These are phyloP conservation scores for Trichosporon ovoides DNA, from an alignment of 1,284 basidiomycete genomes.

Conservation along the genomic window DNA sequence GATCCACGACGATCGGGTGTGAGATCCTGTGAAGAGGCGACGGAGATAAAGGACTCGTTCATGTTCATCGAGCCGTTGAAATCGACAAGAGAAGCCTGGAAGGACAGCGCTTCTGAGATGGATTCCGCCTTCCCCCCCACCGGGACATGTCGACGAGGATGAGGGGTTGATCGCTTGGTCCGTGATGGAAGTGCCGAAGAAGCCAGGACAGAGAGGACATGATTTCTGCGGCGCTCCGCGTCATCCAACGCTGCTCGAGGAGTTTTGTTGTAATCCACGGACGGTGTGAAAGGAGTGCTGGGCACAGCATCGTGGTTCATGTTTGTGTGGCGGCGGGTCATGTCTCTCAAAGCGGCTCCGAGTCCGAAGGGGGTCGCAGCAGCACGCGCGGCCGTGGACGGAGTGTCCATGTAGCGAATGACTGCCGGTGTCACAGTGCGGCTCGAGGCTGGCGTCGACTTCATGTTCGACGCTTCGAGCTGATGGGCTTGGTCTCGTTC, in stretches of 20 bases:
- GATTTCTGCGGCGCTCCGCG: constrained; percentile 36
- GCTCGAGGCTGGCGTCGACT: background rate
- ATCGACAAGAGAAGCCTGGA: background rate
- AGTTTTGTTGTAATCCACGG: constrained; percentile 16
- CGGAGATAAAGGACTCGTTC: constrained; percentile 45
- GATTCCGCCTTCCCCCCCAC: constrained; percentile 27
- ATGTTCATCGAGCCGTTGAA: constrained; percentile 18
- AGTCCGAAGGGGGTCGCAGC: constrained; percentile 16
- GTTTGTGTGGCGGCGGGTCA: constrained; percentile 28
- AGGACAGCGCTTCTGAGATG: constrained; percentile 24
- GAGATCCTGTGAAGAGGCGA: constrained; percentile 46
- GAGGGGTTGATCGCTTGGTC: constrained; percentile 31
- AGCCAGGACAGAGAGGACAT: constrained; percentile 38
- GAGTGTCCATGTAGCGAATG: constrained; percentile 21
- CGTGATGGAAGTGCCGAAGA: constrained; percentile 29
- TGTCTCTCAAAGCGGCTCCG: constrained; percentile 23
- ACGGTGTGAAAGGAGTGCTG: constrained; percentile 22
- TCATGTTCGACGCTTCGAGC: background rate
- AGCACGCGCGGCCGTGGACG: constrained; percentile 15
- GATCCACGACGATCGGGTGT: constrained; percentile 42
- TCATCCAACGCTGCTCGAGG: constrained; percentile 37
- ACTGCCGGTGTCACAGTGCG: constrained; percentile 7
- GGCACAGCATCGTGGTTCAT: constrained; percentile 7
- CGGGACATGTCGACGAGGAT: constrained; percentile 35
- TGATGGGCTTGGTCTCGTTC: background rate